Base-by-base conservation (phyloP, 2,329 filamentous ascomycete species). In the Davidsoniella eucalypti region DNA sequence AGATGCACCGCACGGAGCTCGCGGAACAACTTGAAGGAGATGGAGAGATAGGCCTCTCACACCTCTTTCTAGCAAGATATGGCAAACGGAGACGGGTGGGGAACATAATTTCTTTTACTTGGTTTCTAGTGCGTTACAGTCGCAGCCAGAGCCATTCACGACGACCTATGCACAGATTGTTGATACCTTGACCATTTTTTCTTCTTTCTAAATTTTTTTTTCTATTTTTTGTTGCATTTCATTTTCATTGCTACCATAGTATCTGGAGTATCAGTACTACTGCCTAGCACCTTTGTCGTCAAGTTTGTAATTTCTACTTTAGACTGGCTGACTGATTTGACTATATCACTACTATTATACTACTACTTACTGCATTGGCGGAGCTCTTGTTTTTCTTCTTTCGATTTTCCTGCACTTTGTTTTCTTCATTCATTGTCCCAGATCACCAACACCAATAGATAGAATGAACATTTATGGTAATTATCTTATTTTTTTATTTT, bases 1-100 rank as follows among this genome's bases (percentile, higher is more conserved):
- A 12, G 76, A 80, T 58, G 80, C 73, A 12, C 80, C 80, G 1
- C 69, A 71, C 14, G 79, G 80, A 2, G 79, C 80, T 3, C 70
- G 62, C 55, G 74, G 73, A 23, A 54, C 51, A 36, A 50, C 39
- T 25, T 49, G 29, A 33, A 33, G 29, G 29, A 33, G 1, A 10
- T 33, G 2, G 8, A 33, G 29, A 10, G 12, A 33, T 33, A 12
- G 8, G 6, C 1, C 40, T 18, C 5, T 5, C 5, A 18, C 4
- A 33, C 2, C 12, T 33, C 29, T 33, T 33, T 33, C 8, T 4
- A 10, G 12, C 12, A 12, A 33, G 29, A 9, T 33, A 33, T 33
- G 29, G 8, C 29, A 9, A 10, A 23, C 21, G 21, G 29, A 33
- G 29, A 33, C 29, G 8, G 29, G 12, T 33, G 29, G 6, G 29